phyloP scores from a whole-genome alignment of 495 filamentous ascomycete genomes.

The Lasiosphaeria ovina region DNA sequence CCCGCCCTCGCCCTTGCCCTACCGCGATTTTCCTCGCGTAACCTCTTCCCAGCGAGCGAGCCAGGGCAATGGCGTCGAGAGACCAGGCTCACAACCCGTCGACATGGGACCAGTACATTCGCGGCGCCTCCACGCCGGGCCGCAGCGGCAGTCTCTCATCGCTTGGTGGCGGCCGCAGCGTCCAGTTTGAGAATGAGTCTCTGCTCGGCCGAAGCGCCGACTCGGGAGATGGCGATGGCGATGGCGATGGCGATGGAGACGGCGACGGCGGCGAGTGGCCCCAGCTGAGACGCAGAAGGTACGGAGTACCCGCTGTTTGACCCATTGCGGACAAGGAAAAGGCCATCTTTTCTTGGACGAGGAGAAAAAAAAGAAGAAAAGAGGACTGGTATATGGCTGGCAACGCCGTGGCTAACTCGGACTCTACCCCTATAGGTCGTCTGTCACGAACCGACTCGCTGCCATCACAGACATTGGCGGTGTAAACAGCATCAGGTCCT shows the following conservation, averaged over 20 bases:
- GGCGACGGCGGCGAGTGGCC: slow-evolving; percentile 33
- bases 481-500: slow-evolving; percentile 91
- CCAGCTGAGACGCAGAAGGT: slow-evolving; percentile 39
- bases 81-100: slow-evolving; percentile 35
- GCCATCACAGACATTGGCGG: slow-evolving; percentile 77
- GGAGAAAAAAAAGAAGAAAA: no score
- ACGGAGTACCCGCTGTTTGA: neutral
- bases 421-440: slow-evolving; percentile 51
- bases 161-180: slow-evolving; percentile 29
- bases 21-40: neutral
- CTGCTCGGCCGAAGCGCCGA: slow-evolving; percentile 37
- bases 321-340: no score
- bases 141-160: slow-evolving; percentile 39
- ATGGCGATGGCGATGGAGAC: slow-evolving; percentile 22
- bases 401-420: neutral
- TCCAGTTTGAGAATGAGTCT: slow-evolving; percentile 39
- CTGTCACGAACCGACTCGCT: slow-evolving; percentile 68
- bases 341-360: no score
- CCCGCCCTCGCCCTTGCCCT: neutral
- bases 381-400: no score
- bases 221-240: slow-evolving; percentile 23
- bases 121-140: slow-evolving; percentile 29
- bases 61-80: slow-evolving; percentile 30
- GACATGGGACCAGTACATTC: slow-evolving; percentile 53
- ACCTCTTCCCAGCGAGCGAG: neutral